Conservation (phyloP, 129 eudicot species). For the Flaveria trinervia region DNA sequence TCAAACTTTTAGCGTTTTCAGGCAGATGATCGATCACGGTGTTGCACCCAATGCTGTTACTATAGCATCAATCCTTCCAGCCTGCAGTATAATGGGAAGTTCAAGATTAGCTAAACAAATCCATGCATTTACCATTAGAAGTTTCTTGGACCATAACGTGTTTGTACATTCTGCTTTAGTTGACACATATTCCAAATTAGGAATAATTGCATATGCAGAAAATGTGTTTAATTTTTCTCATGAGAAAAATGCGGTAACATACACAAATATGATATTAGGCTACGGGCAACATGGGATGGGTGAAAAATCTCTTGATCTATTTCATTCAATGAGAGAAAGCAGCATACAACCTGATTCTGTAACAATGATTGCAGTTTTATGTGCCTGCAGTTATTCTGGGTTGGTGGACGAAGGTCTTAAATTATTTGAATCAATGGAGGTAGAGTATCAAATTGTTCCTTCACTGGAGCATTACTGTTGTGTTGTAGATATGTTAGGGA, state of each 20-base stretch:
- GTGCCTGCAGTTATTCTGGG: conserved; percentile 87
- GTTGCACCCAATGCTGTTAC: conserved; percentile 72
- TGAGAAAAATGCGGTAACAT: conserved; percentile 63
- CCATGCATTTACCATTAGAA: conserved; percentile 67
- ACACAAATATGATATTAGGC: conserved; percentile 78
- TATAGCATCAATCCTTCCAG: conserved; percentile 77
- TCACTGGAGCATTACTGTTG: conserved; percentile 80
- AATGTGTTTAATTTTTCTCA: conserved; percentile 45
- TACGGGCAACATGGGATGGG: conserved; percentile 81
- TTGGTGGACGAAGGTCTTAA: conserved; percentile 75
- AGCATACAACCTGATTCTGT: conserved; percentile 65
- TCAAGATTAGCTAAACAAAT: conserved; percentile 57
- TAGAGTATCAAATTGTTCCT: conserved; percentile 51
- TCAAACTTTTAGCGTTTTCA: conserved; percentile 61
- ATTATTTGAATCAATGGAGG: conserved; percentile 67
- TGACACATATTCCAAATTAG: conserved; percentile 86
- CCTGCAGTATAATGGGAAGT: conserved; percentile 57
- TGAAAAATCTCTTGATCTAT: conserved; percentile 51
- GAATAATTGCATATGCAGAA: conserved; percentile 59
- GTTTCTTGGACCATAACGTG: conserved; percentile 56
- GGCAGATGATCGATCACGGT: conserved; percentile 57
- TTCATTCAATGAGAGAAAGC: conserved; percentile 51
- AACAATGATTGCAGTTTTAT: conserved; percentile 74
- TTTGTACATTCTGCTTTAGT: conserved; percentile 77
- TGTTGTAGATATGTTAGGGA: conserved; percentile 85